A percentile compares a stretch with the other conserved stretches of the same genome.
Conservation (phyloP, 306 rosid species). For the Rosa multiflora region DNA sequence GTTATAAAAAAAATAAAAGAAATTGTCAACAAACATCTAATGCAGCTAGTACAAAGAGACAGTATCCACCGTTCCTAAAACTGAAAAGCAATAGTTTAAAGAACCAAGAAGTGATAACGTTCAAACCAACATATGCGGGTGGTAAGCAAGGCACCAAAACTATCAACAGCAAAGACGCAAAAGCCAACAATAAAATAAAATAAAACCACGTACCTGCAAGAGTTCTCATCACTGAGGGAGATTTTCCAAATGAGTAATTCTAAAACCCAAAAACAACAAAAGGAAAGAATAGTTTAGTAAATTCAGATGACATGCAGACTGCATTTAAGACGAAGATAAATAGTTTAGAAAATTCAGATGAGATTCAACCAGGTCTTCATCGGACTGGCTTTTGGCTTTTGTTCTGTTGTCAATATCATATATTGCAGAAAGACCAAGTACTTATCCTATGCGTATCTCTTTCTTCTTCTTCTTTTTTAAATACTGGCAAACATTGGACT, state of each 20-base stretch:
- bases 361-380: neutral
- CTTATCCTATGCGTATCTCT: neutral
- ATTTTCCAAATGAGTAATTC: conserved; percentile 92
- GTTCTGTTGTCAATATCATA: neutral
- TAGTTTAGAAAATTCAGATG: neutral
- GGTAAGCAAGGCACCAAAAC: neutral
- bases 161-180: conserved; percentile 24
- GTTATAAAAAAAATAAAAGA: neutral
- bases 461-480: neutral
- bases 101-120: neutral
- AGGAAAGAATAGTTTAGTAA: conserved; percentile 26
- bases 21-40: neutral
- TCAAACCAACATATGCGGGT: neutral
- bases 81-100: neutral
- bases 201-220: conserved; percentile 77
- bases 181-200: conserved; percentile 26
- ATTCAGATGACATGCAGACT: neutral
- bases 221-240: conserved; percentile 90
- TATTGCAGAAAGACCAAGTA: neutral
- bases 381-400: neutral
- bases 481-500: neutral
- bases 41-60: neutral
- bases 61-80: neutral
- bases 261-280: conserved; percentile 24
- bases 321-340: neutral